phyloP scores from a whole-genome alignment of 1,284 basidiomycete species.

The Leccinum cinnamomeum region DNA sequence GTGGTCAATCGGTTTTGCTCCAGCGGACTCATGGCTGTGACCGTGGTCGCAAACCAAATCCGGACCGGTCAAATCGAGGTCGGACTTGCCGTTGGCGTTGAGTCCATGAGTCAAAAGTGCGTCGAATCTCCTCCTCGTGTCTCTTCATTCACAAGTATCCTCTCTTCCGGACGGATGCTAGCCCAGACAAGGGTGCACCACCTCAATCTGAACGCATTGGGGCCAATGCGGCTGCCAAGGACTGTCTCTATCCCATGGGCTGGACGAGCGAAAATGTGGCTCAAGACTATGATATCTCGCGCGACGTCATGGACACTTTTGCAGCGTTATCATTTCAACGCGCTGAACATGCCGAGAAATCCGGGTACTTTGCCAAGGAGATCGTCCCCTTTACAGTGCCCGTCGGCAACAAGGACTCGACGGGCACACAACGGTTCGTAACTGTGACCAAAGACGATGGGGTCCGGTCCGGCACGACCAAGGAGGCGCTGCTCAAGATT shows the following conservation, averaged over 20 bases:
- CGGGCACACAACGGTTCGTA: conserved; percentile 54
- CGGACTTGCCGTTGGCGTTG: conserved; percentile 82
- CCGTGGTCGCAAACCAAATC: conserved; percentile 80
- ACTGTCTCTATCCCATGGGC: conserved; percentile 76
- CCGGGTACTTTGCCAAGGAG: conserved; percentile 73
- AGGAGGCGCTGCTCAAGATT: conserved; percentile 67
- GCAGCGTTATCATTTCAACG: conserved; percentile 80
- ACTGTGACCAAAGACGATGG: conserved; percentile 79
- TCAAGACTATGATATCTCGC: conserved; percentile 75
- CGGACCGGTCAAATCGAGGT: conserved; percentile 80
- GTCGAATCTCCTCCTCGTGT: conserved; percentile 15
- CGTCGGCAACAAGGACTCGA: conserved; percentile 46
- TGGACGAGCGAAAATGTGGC: conserved; percentile 83
- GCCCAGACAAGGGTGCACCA: conserved; percentile 66
- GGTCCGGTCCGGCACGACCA: conserved; percentile 76
- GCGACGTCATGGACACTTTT: conserved; percentile 84
- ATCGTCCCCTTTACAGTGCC: conserved; percentile 79
- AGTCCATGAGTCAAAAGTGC: conserved; percentile 81
- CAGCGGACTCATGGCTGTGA: conserved; percentile 73
- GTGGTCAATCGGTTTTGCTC: conserved; percentile 81
- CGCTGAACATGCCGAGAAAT: conserved; percentile 64
- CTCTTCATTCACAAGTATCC: not conserved
- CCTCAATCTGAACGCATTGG: conserved; percentile 59
- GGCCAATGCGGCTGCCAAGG: conserved; percentile 49
- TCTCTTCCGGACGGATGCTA: conserved; percentile 26